Conservation (phyloP, 2,329 filamentous ascomycete species). For the Exophiala aquamarina region DNA sequence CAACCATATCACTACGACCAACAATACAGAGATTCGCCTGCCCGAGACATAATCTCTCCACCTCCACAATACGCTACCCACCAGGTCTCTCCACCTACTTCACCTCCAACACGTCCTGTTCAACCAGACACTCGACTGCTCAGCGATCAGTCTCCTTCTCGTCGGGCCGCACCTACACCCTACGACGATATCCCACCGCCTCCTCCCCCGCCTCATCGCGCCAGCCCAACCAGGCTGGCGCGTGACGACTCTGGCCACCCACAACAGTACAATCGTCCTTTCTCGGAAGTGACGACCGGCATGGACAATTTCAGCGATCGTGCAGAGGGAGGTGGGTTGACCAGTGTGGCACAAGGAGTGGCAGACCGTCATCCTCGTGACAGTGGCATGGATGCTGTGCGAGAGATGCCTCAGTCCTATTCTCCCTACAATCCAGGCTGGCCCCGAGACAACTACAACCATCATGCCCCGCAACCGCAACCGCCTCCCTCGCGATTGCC, state of each 20-base stretch:
- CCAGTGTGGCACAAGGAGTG: conserved; percentile 10
- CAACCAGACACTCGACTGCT: conserved; percentile 19
- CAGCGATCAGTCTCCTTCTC: conserved; percentile 11
- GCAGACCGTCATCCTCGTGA: conserved; percentile 15
- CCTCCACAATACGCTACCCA: conserved; percentile 27
- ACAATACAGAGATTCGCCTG: conserved; percentile 24
- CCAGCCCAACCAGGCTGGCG: conserved; percentile 29
- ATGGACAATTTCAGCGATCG: conserved; percentile 21
- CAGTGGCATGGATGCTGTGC: conserved; percentile 15
- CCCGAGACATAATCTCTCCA: conserved; percentile 27
- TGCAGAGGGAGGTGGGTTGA: conserved; percentile 13
- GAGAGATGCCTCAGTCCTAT: conserved; percentile 17
- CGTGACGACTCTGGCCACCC: conserved; percentile 18
- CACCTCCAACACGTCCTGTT: conserved; percentile 14
- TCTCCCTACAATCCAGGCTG: conserved; percentile 13
- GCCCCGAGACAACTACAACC: conserved; percentile 1
- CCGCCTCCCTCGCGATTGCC: conserved; percentile 16
- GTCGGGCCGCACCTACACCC: neutral
- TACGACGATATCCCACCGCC: conserved; percentile 26
- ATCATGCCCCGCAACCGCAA: conserved; percentile 8
- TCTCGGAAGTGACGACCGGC: conserved; percentile 13
- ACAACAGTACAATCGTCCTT: conserved; percentile 10
- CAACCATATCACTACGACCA: conserved; percentile 18
- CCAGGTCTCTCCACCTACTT: conserved; percentile 18
- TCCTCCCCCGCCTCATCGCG: conserved; percentile 33